Base-by-base conservation (phyloP, 148 eudicot genomes). In the Arctostaphylos glauca region DNA sequence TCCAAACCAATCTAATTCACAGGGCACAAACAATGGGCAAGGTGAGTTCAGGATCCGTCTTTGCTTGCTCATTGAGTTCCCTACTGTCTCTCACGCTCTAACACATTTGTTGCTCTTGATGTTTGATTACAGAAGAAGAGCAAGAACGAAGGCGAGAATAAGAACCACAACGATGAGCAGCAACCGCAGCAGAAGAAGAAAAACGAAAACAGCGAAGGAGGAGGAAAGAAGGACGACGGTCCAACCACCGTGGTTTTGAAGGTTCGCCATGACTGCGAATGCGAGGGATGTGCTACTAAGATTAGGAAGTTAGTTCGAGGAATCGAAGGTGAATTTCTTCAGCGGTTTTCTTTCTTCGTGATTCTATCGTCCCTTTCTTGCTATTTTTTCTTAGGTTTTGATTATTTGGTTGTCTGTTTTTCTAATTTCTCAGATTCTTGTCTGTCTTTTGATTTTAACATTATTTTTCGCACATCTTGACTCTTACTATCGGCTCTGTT, bases 271-370 rank as follows among this genome's bases (percentile, higher is more conserved):
- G 93, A 93, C 47, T 93, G 94, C 14, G 85, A 90, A 0, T 93
- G 94, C 10, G 85, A 90, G 2, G 94, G 94, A 0, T 93, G 94
- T 25, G 86, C 85, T 8, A 8, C 76, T 4, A 87, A 80, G 56
- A 84, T 91, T 50, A 44, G 77, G 15, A 92, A 86, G 75, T 23
- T 13, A 14, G 73, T 89, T 47, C 83, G 84, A 14, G 21, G 82
- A 1, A 80, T 86, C 16, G 81, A 86, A 43, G 95, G 94, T 93
- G 46, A 2, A 1, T 43, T 75, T 38, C 76, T 4, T 52, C n/a
- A 14, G 3, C 10, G 1, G 13, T 60, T 78, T 3, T 44, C n/a
- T n/a, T 21, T 19, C 31, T 70, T 9, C 25, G 3, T 31, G 9
- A n/a, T 70, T 18, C 46, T 75, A 4, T 59, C 3, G 7, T 31